A percentile compares a stretch with the other conserved stretches of the same genome.
Conservation (phyloP, 805 yeast genomes). For the Candida adriatica region DNA sequence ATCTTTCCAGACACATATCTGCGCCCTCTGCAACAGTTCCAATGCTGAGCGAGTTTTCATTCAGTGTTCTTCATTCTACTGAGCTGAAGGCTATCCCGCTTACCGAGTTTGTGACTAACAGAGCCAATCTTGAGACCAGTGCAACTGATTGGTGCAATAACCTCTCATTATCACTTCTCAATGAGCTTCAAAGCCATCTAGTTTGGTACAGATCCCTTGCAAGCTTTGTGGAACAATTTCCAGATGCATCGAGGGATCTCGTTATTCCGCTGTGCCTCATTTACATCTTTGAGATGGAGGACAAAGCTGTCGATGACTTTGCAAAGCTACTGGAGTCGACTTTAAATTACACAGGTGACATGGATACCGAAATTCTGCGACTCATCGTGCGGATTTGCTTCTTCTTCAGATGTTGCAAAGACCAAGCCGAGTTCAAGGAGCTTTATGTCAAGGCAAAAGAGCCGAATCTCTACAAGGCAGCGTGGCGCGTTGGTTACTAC, state of each 20-base stretch:
- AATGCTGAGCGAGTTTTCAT: slow-evolving; percentile 14
- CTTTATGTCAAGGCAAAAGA: slow-evolving; percentile 11
- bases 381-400: slow-evolving; percentile 21
- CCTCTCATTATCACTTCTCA: slow-evolving; percentile 8
- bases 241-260: slow-evolving; percentile 23
- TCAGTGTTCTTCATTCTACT: slow-evolving; percentile 9
- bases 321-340: slow-evolving; percentile 4
- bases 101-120: background rate
- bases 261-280: slow-evolving; percentile 25
- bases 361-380: slow-evolving; percentile 6
- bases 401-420: slow-evolving; percentile 19
- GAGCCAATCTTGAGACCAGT: background rate
- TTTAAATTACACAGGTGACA: background rate
- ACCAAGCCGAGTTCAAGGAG: slow-evolving; percentile 1
- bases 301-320: slow-evolving; percentile 11
- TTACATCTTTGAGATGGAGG: slow-evolving; percentile 15
- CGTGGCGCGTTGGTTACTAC: slow-evolving; percentile 18
- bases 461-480: slow-evolving; percentile 20
- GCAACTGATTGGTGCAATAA: slow-evolving; percentile 12
- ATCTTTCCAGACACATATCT: slow-evolving; percentile 13
- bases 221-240: slow-evolving; percentile 6
- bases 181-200: background rate
- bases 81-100: background rate
- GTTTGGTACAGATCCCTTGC: slow-evolving; percentile 4
- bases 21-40: slow-evolving; percentile 2